A percentile compares a stretch with the other conserved stretches of the same genome.
Conservation (phyloP, 139 green algal genomes). For the Gonium pectorale region DNA sequence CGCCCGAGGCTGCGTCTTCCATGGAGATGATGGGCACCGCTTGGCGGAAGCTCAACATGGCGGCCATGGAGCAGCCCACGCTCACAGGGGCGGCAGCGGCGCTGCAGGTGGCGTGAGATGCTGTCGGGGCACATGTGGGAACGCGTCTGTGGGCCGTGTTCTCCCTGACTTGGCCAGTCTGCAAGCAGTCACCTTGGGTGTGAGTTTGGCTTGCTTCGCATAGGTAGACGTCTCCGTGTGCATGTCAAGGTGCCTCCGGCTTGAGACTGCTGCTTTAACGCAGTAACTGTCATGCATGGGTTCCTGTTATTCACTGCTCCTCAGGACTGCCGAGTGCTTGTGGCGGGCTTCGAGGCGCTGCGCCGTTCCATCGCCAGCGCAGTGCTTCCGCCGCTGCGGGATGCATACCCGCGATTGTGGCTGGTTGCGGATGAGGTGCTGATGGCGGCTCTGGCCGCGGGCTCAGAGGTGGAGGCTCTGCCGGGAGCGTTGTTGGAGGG, state of each 20-base stretch:
- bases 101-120: constrained; percentile 47
- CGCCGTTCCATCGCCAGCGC: not conserved
- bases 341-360: constrained; percentile 5
- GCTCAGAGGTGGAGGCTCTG: constrained; percentile 19
- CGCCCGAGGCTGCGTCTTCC: not conserved
- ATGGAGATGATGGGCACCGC: constrained; percentile 24
- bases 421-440: constrained; percentile 52
- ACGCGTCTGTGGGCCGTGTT: too few species aligned
- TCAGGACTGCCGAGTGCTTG: constrained; percentile 32
- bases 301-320: too few species aligned
- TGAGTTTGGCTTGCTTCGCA: too few species aligned
- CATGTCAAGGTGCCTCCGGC: too few species aligned
- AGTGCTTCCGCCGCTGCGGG: constrained; percentile 38
- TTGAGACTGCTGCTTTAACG: too few species aligned
- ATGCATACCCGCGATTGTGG: constrained; percentile 43
- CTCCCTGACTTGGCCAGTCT: too few species aligned
- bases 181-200: too few species aligned
- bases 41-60: constrained; percentile 54
- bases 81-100: constrained; percentile 27
- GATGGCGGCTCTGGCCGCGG: constrained; percentile 50
- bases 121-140: too few species aligned
- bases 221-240: too few species aligned
- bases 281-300: too few species aligned
- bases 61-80: constrained; percentile 35
- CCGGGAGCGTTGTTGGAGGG: constrained; percentile 30